A percentile compares a stretch with the other conserved stretches of the same genome.
Evolutionary conservation across 371 early-diverging fungal species (phyloP).

Genomic region (Mucor saturninus): DNA sequence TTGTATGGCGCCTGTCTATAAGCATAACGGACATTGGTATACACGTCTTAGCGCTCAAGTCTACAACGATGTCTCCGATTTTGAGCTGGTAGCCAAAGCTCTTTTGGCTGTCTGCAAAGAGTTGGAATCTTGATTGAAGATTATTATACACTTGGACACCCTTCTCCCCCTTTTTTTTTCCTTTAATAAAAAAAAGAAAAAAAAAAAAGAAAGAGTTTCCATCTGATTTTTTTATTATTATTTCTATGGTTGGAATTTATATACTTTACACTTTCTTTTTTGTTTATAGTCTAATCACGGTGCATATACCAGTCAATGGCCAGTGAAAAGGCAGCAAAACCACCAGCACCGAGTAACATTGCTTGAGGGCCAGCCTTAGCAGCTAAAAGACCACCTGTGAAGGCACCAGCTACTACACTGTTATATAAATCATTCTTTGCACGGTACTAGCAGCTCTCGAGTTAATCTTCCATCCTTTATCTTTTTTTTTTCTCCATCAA

Average conservation of each 20-base stretch:
- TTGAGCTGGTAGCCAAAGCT: constrained; percentile 48
- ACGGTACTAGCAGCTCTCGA: constrained; percentile 70
- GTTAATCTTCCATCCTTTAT: neutral
- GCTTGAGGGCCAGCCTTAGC: constrained; percentile 82
- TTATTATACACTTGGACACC: neutral
- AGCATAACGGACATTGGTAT: constrained; percentile 52
- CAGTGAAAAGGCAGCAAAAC: constrained; percentile 94
- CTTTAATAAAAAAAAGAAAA: neutral
- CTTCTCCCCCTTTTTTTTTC: neutral
- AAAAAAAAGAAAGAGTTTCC: neutral
- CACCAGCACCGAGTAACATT: constrained; percentile 84
- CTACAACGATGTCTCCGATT: constrained; percentile 60
- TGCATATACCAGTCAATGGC: constrained; percentile 88
- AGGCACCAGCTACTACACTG: constrained; percentile 88
- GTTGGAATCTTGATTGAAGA: constrained; percentile 29
- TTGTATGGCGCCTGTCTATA: constrained; percentile 49
- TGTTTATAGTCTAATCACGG: constrained; percentile 22
- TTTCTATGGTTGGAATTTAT: constrained; percentile 7
- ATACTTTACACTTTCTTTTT: constrained; percentile 1
- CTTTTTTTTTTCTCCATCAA: neutral
- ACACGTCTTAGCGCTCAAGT: constrained; percentile 67
- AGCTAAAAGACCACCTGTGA: constrained; percentile 91
- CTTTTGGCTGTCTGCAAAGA: constrained; percentile 42
- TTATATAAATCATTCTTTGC: constrained; percentile 95
- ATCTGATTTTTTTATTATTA: constrained; percentile 9